These are phyloP conservation scores for Ceratobasidium sp. DNA, from an alignment of 1,284 basidiomycete species.

Conservation along the genomic window DNA sequence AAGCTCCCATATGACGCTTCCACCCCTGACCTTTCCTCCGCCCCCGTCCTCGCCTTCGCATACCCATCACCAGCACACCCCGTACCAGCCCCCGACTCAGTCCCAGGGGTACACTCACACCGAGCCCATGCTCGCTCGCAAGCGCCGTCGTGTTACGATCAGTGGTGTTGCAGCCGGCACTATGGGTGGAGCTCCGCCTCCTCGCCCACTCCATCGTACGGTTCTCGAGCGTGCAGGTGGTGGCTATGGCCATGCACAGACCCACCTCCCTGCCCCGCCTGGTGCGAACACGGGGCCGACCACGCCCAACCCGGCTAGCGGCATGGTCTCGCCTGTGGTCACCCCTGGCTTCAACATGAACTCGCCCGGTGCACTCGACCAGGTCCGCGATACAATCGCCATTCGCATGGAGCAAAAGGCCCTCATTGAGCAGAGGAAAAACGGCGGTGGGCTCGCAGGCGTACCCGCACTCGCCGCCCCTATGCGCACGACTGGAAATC, in stretches of 20 bases:
- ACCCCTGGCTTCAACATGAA: conserved; percentile 39
- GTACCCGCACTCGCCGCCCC: conserved; percentile 17
- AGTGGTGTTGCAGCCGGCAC: conserved; percentile 18
- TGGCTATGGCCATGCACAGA: conserved; percentile 16
- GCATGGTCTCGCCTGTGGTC: conserved; percentile 39
- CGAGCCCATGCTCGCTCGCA: conserved; percentile 30
- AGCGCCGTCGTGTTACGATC: conserved; percentile 39
- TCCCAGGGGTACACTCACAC: conserved; percentile 1
- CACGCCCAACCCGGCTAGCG: conserved; percentile 10
- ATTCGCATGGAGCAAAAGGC: conserved; percentile 43
- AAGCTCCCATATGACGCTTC: conserved; percentile 9
- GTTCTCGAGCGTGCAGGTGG: conserved; percentile 33
- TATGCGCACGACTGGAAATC: neutral
- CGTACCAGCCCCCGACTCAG: neutral
- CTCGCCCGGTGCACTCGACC: conserved; percentile 27
- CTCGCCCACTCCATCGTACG: conserved; percentile 28
- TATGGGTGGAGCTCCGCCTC: neutral
- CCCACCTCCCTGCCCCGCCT: conserved; percentile 5
- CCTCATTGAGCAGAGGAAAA: conserved; percentile 39
- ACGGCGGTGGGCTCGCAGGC: conserved; percentile 10
- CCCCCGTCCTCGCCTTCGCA: conserved; percentile 14
- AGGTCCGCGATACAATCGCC: conserved; percentile 38
- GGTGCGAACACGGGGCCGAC: conserved; percentile 7
- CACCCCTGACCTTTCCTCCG: conserved; percentile 8
- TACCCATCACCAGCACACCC: neutral